These are phyloP conservation scores for Filobasidium floriforme DNA, from an alignment of 768 basidiomycete genomes.

Conservation along the genomic window DNA sequence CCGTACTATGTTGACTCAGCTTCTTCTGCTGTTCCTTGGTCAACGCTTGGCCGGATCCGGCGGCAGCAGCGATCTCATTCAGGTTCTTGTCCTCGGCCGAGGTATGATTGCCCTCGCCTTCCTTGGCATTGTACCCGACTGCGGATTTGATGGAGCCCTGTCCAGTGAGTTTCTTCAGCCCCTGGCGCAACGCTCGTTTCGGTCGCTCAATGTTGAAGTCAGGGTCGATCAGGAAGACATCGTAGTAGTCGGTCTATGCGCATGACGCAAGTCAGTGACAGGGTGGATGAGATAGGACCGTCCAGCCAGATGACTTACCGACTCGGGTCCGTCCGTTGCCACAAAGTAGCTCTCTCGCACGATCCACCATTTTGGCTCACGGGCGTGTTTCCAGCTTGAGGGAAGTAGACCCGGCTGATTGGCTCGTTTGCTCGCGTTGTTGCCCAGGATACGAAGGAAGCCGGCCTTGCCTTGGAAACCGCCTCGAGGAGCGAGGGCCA, in stretches of 20 bases:
- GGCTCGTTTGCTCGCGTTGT: constrained; percentile 41
- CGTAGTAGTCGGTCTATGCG: constrained; percentile 63
- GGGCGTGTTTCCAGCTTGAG: constrained; percentile 46
- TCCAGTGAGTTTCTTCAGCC: constrained; percentile 59
- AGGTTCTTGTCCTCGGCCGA: constrained; percentile 18
- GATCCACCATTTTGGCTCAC: constrained; percentile 76
- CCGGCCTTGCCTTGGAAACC: constrained; percentile 89
- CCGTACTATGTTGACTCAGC: constrained; percentile 46
- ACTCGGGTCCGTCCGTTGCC: constrained; percentile 71
- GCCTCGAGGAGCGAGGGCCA: constrained; percentile 64
- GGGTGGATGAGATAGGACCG: constrained; percentile 1
- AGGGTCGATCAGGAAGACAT: constrained; percentile 83
- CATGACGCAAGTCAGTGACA: not conserved
- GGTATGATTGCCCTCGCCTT: constrained; percentile 11
- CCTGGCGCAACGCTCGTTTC: constrained; percentile 76
- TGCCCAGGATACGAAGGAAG: constrained; percentile 50
- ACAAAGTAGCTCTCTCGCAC: constrained; percentile 88
- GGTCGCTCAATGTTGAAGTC: constrained; percentile 89
- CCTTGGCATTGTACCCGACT: constrained; percentile 19
- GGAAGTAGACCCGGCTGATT: constrained; percentile 48
- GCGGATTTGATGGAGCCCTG: constrained; percentile 23
- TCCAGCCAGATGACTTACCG: not conserved
- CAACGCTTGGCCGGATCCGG: constrained; percentile 20
- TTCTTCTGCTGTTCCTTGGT: constrained; percentile 39
- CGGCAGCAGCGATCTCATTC: constrained; percentile 20